phyloP scores from a whole-genome alignment of 345 rosid species.

The Eucalyptus sp. region DNA sequence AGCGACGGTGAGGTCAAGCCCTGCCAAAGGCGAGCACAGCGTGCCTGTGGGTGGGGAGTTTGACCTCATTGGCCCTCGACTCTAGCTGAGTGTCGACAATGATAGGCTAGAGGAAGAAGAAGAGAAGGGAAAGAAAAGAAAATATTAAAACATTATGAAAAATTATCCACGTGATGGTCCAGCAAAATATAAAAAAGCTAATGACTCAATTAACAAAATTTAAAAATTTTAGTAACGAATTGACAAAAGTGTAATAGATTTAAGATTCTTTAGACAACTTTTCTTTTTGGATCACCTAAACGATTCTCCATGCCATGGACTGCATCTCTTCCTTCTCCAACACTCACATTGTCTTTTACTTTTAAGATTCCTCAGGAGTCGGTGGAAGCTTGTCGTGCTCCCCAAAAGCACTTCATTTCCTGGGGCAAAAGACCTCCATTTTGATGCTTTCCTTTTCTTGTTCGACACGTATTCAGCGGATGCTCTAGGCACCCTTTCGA shows the following conservation, averaged over 20 bases:
- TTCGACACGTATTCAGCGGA: neutral
- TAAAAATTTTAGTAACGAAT: fast-evolving
- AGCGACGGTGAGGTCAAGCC: neutral
- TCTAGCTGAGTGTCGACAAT: fast-evolving
- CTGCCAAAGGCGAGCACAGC: fast-evolving
- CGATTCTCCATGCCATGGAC: neutral
- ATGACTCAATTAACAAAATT: no score
- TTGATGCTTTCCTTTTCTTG: neutral
- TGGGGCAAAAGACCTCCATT: neutral
- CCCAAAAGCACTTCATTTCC: neutral
- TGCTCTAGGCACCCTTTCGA: neutral
- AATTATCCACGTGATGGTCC: no score
- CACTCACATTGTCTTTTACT: neutral
- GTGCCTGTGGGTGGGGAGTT: neutral
- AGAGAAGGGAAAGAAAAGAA: neutral
- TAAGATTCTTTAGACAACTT: fast-evolving
- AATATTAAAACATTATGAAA: no score
- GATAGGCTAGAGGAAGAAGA: no score
- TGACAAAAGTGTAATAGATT: fast-evolving
- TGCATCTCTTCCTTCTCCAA: neutral
- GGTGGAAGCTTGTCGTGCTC: neutral
- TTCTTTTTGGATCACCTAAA: neutral
- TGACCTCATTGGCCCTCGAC: neutral
- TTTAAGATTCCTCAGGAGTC: neutral
- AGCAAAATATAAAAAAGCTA: no score